Evolutionary conservation across 495 filamentous ascomycete species (phyloP).

Genomic region (Aspergillus homomorphus): DNA sequence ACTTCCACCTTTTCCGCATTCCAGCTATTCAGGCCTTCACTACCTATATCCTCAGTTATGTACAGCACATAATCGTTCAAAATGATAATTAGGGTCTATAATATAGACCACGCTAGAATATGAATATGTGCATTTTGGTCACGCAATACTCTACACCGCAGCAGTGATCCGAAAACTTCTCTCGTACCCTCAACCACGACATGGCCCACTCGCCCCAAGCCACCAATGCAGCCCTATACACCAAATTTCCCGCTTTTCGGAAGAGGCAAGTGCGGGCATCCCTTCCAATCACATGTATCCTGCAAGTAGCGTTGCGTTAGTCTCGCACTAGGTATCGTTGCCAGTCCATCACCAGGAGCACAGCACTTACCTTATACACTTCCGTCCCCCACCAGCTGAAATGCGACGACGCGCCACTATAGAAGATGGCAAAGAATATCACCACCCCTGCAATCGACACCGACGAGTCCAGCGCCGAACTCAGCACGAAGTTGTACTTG

Average conservation of each 20-base stretch:
- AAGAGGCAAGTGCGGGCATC: conserved; percentile 20
- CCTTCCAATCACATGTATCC: conserved; percentile 28
- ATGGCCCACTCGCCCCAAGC: neutral
- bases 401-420: conserved; percentile 54
- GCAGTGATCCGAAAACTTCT: too few species aligned
- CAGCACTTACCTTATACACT: conserved; percentile 49
- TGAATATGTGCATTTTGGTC: too few species aligned
- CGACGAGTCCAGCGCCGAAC: conserved; percentile 74
- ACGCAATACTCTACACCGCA: too few species aligned
- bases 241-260: conserved; percentile 23
- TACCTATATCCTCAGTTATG: too few species aligned
- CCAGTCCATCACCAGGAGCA: neutral
- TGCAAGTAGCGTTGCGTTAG: too few species aligned
- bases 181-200: neutral
- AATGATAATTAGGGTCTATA: too few species aligned
- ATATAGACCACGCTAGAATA: too few species aligned
- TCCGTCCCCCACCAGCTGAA: conserved; percentile 78
- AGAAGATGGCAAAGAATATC: conserved; percentile 78
- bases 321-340: neutral
- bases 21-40: too few species aligned
- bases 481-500: conserved; percentile 84
- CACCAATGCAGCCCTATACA: neutral
- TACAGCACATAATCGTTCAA: too few species aligned
- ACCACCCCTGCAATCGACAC: conserved; percentile 73
- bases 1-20: too few species aligned